Conservation (phyloP, 192 early-diverging fungal species). For the Coemansia sp. region DNA sequence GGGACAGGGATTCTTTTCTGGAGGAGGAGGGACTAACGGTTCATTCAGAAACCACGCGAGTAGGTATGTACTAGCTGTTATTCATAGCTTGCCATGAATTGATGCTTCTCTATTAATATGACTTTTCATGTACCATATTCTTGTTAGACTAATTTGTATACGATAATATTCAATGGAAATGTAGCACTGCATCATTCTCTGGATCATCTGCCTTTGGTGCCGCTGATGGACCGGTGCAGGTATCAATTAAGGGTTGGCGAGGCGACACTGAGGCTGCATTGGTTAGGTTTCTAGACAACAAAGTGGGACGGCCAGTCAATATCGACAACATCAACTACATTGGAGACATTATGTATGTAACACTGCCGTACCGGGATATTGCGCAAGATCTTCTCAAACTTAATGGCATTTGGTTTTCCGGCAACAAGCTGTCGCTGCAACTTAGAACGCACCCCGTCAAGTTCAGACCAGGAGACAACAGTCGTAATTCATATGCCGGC, state of each 20-base stretch:
- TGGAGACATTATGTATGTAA: conserved; percentile 46
- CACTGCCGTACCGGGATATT: conserved; percentile 29
- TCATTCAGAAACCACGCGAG: not conserved
- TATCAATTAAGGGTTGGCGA: conserved; percentile 48
- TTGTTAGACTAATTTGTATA: not conserved
- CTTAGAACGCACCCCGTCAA: conserved; percentile 40
- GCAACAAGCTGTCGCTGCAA: conserved; percentile 43
- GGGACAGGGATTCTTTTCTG: not conserved
- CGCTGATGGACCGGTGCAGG: conserved; percentile 32
- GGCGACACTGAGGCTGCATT: conserved; percentile 43
- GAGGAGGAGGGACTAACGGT: not conserved
- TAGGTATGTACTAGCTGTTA: not conserved
- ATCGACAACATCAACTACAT: conserved; percentile 32
- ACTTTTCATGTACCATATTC: not conserved
- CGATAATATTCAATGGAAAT: not conserved
- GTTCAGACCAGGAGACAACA: conserved; percentile 24
- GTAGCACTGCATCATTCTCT: not conserved
- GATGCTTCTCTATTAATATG: not conserved
- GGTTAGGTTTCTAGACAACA: conserved; percentile 38
- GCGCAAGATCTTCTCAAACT: conserved; percentile 46
- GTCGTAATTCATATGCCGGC: conserved; percentile 14
- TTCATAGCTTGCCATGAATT: not conserved
- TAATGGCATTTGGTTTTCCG: conserved; percentile 49
- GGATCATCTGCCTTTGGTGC: conserved; percentile 29
- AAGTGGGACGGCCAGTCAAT: conserved; percentile 30